These are phyloP conservation scores for Spirogloea muscicola DNA, from an alignment of 139 green algal species.

Conservation along the genomic window DNA sequence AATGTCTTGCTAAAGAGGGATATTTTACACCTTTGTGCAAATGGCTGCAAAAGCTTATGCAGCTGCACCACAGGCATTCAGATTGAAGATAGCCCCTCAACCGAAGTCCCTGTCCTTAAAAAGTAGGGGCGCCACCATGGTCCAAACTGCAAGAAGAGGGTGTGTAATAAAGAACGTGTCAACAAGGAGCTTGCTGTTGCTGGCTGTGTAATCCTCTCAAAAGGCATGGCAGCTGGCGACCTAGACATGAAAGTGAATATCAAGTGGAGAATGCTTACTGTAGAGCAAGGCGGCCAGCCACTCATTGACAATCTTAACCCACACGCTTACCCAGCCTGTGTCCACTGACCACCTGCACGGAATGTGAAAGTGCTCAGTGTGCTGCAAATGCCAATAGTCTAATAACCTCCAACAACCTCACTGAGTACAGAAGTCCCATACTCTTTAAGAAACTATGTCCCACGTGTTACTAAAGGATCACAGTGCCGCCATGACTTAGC, in stretches of 20 bases:
- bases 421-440: no score
- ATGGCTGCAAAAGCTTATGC: no score
- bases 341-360: constrained; percentile 82
- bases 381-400: no score
- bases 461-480: no score
- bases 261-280: constrained; percentile 15
- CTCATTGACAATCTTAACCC: constrained; percentile 81
- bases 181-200: background rate
- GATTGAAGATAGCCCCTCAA: no score
- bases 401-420: no score
- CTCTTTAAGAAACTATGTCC: no score
- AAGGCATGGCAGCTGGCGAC: background rate
- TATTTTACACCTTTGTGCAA: no score
- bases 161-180: background rate
- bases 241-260: background rate
- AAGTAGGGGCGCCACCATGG: constrained; percentile 30
- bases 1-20: no score
- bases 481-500: no score
- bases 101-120: constrained; percentile 20
- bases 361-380: no score
- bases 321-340: constrained; percentile 89
- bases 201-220: background rate
- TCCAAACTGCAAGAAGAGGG: constrained; percentile 24
- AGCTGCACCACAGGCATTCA: no score
- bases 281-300: constrained; percentile 80